These are phyloP conservation scores for Gypsophila paniculata DNA, from an alignment of 179 eudicot species.

Conservation along the genomic window DNA sequence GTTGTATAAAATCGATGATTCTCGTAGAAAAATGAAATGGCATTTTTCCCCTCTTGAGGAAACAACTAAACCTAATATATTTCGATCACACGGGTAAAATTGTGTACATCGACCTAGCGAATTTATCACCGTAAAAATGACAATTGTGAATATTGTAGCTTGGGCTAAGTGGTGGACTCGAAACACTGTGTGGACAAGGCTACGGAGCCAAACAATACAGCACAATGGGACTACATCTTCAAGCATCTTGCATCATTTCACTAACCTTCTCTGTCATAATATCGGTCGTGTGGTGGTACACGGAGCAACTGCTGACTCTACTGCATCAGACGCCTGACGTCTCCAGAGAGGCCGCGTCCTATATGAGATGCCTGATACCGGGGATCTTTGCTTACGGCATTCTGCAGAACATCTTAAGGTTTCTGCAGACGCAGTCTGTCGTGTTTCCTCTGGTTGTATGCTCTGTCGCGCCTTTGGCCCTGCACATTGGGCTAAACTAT, in stretches of 20 bases:
- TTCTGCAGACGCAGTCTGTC: conserved; percentile 67
- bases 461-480: conserved; percentile 38
- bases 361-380: conserved; percentile 49
- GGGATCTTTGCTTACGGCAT: conserved; percentile 57
- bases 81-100: too few relatives aligned
- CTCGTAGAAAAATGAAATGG: too few relatives aligned
- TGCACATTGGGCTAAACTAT: conserved; percentile 45
- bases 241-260: conserved; percentile 65
- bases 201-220: conserved; percentile 55
- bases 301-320: conserved; percentile 41
- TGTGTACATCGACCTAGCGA: too few relatives aligned
- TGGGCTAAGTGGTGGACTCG: conserved; percentile 76
- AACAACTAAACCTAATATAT: too few relatives aligned
- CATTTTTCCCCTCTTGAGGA: too few relatives aligned
- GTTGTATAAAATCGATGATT: too few relatives aligned
- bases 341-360: conserved; percentile 44
- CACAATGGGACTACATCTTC: conserved; percentile 61
- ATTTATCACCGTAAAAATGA: not conserved
- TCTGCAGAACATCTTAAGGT: conserved; percentile 59
- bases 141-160: conserved; percentile 24
- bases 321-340: conserved; percentile 54
- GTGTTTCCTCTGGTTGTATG: conserved; percentile 48
- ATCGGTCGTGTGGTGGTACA: conserved; percentile 56
- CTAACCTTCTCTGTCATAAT: conserved; percentile 38
- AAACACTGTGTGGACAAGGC: conserved; percentile 75